Percentiles rank a stretch among this genome's conserved stretches.
Evolutionary conservation across 2,329 filamentous ascomycete species (phyloP).

Genomic region (Colletotrichum sansevieriae): DNA sequence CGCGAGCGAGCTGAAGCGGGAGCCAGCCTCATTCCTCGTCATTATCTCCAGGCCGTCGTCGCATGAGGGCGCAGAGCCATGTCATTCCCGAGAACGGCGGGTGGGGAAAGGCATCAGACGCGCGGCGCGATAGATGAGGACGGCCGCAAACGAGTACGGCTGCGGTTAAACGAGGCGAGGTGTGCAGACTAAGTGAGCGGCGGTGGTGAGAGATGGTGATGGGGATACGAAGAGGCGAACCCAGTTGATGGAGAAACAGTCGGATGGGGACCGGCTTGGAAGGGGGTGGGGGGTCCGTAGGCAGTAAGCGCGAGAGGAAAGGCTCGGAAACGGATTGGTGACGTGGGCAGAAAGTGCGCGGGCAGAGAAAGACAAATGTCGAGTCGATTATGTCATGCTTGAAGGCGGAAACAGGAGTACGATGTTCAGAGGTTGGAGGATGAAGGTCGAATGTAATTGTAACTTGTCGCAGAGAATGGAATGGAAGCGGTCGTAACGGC

Average conservation of each 20-base stretch:
- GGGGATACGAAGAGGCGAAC: not conserved
- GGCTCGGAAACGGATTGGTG: not conserved
- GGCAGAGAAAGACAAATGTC: slow-evolving; percentile 14
- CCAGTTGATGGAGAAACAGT: slow-evolving; percentile 6
- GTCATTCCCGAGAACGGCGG: slow-evolving; percentile 37
- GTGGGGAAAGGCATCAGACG: not conserved
- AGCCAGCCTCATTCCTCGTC: slow-evolving; percentile 74
- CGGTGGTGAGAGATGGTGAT: slow-evolving; percentile 17
- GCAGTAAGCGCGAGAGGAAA: not conserved
- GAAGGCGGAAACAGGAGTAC: slow-evolving; percentile 1
- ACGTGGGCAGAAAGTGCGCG: slow-evolving; percentile 1
- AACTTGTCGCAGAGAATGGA: slow-evolving; percentile 9
- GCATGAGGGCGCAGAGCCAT: slow-evolving; percentile 41
- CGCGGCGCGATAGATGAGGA: not conserved
- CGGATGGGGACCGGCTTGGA: slow-evolving; percentile 22
- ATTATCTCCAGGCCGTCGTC: slow-evolving; percentile 64
- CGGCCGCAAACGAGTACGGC: slow-evolving; percentile 4
- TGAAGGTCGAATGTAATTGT: not conserved
- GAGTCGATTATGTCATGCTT: slow-evolving; percentile 29
- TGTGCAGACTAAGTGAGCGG: not conserved
- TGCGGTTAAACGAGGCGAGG: not conserved
- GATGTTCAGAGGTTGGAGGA: not conserved
- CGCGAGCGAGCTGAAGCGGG: slow-evolving; percentile 75
- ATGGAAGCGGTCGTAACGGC: slow-evolving; percentile 6
- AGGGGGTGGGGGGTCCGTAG: not conserved